These are phyloP conservation scores for Vaccinium vitisidaea DNA, from an alignment of 148 eudicot genomes.

Conservation along the genomic window DNA sequence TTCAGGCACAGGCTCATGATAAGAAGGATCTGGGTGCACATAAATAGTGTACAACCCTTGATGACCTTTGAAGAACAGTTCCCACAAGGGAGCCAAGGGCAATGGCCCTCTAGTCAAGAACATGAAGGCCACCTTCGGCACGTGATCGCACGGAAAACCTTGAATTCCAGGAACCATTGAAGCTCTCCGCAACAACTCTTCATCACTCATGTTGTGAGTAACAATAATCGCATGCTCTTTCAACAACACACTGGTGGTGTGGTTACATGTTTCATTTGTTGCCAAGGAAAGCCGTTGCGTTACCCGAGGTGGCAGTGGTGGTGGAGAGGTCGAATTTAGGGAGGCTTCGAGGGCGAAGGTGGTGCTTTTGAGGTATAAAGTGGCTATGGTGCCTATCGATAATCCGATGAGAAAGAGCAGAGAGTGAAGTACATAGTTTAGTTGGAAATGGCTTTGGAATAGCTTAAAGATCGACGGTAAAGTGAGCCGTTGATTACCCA, in stretches of 20 bases:
- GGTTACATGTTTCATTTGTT: background rate
- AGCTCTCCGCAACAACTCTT: conserved; percentile 51
- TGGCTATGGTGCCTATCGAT: conserved; percentile 45
- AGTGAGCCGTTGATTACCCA: background rate
- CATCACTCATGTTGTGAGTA: conserved; percentile 58
- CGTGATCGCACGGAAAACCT: conserved; percentile 18
- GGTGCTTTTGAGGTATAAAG: conserved; percentile 34
- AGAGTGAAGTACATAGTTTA: conserved; percentile 23
- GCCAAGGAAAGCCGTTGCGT: background rate
- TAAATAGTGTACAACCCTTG: conserved; percentile 59
- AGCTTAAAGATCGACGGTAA: background rate
- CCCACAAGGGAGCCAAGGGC: conserved; percentile 75
- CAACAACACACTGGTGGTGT: background rate
- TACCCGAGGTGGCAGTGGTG: background rate
- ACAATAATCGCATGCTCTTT: conserved; percentile 6
- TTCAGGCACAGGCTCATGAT: conserved; percentile 33
- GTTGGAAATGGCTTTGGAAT: background rate
- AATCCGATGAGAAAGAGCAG: conserved; percentile 48
- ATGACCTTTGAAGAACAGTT: conserved; percentile 58
- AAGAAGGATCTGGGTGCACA: conserved; percentile 63
- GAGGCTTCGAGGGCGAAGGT: conserved; percentile 18
- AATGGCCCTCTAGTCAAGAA: conserved; percentile 70
- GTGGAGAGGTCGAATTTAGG: background rate
- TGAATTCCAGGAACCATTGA: conserved; percentile 37
- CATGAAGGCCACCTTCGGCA: conserved; percentile 73